Base-by-base conservation (phyloP, 2,329 filamentous ascomycete genomes). In the Chalara sp. region DNA sequence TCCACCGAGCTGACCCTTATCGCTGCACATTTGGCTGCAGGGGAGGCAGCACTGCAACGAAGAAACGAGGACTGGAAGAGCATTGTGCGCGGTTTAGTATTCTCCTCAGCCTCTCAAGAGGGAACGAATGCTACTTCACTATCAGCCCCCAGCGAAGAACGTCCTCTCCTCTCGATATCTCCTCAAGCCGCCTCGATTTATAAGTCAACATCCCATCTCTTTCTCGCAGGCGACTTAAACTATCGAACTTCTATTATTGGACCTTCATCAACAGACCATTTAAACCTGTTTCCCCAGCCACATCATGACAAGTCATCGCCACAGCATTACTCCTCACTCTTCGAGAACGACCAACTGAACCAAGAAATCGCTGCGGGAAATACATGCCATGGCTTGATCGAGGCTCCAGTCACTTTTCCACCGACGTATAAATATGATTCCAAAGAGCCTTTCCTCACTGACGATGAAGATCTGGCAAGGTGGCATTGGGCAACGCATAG, bases 201-300 rank as follows among this genome's bases (percentile, higher is more conserved):
- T 72, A 81, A 79, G 46, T 81, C 88, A 1, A 78, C 76, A 4
- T 83, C 83, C 4, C 83, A 95, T 65, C 74, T 96, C 1, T 95
- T 97, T 66, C 75, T 97, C 44, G 86, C 85, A 0, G 93, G 93
- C 29, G 93, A 99, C 67, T 78, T 99, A 53, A 99, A 99, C 73
- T 99, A 99, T 70, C 86, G 93, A 58, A 95, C 92, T 13, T 81
- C 84, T 6, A 78, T 83, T 55, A 76, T 75, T 1, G 72, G 77
- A 0, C 90, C 91, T 0, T 71, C 74, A 0, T 72, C 78, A 0
- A 69, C 74, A 2, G 83, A 87, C 47, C 55, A 62, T 35, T 64
- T 73, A 61, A 46, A 70, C 5, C 68, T 67, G 4, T 87, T 89
- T 78, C 79, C 93, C 60, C 67, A 84, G 66, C 72, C 76, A 63